phyloP scores from a whole-genome alignment of 148 eudicot species.

The Vaccinium darrowii region DNA sequence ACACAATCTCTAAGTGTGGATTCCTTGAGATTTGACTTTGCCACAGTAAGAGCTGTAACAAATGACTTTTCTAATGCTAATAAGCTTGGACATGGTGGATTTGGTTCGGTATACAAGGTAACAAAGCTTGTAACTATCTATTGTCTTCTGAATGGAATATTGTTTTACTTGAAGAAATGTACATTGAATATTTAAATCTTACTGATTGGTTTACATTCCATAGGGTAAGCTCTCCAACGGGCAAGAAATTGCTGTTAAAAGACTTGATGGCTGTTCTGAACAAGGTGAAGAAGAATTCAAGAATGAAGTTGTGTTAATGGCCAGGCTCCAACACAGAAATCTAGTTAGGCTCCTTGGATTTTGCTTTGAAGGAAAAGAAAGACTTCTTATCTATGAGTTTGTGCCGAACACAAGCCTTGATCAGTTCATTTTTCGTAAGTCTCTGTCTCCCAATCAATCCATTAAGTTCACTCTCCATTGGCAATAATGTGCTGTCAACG shows the following conservation, averaged over 20 bases:
- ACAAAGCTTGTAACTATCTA: not conserved
- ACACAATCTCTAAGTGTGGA: not conserved
- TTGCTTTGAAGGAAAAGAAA: conserved; percentile 16
- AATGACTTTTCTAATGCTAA: conserved; percentile 13
- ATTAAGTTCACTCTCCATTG: not conserved
- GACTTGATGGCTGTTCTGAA: conserved; percentile 19
- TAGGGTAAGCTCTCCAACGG: conserved; percentile 31
- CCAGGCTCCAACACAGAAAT: conserved; percentile 33
- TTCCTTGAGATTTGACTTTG: conserved; percentile 12
- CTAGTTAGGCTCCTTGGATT: conserved; percentile 31
- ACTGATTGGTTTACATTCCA: not conserved
- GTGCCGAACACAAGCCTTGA: conserved; percentile 35
- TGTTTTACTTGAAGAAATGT: no score
- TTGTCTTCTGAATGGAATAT: not conserved
- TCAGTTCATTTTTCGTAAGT: conserved; percentile 29
- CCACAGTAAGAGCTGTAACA: not conserved
- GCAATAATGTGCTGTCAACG: not conserved
- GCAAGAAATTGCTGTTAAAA: conserved; percentile 32
- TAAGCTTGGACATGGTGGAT: conserved; percentile 33
- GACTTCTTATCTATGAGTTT: conserved; percentile 34
- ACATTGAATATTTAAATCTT: not conserved
- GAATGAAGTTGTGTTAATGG: conserved; percentile 32
- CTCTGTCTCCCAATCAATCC: not conserved
- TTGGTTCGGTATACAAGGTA: conserved; percentile 34
- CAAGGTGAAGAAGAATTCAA: conserved; percentile 40